Conservation (phyloP, 257 asterid genomes). For the Solanum corneliomulleri region DNA sequence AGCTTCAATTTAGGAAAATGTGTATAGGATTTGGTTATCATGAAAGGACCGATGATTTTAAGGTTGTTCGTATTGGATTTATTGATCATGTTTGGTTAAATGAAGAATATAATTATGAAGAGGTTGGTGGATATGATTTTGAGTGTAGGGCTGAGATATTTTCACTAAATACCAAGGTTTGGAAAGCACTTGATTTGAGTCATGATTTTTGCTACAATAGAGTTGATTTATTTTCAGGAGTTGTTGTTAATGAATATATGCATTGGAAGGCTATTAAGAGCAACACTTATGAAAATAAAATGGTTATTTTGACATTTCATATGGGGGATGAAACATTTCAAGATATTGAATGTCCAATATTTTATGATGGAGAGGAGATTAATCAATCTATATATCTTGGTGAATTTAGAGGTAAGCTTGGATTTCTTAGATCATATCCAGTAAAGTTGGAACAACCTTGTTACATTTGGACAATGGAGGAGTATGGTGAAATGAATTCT, state of each 20-base stretch:
- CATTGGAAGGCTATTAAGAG: neutral
- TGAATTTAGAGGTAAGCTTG: neutral
- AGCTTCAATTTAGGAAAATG: neutral
- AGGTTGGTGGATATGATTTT: neutral
- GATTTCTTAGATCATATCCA: neutral
- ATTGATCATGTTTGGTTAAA: neutral
- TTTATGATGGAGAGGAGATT: neutral
- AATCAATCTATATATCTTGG: neutral
- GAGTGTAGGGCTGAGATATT: constrained; percentile 2
- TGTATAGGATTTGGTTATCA: constrained; percentile 5
- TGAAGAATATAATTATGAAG: neutral
- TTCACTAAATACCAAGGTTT: neutral
- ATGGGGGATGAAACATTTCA: neutral
- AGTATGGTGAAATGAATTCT: constrained; percentile 3
- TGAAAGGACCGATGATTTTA: neutral
- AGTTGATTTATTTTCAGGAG: neutral
- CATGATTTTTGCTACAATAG: neutral
- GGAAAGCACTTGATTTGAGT: neutral
- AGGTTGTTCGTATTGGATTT: neutral
- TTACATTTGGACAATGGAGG: constrained; percentile 4
- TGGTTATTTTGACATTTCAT: constrained; percentile 1
- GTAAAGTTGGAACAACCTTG: neutral
- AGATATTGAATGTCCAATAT: neutral
- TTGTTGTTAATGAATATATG: neutral
- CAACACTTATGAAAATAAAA: neutral